A percentile compares a stretch with the other conserved stretches of the same genome.
These are phyloP conservation scores for Crithidia thermophila DNA, from an alignment of 208 protist genomes.

Conservation along the genomic window DNA sequence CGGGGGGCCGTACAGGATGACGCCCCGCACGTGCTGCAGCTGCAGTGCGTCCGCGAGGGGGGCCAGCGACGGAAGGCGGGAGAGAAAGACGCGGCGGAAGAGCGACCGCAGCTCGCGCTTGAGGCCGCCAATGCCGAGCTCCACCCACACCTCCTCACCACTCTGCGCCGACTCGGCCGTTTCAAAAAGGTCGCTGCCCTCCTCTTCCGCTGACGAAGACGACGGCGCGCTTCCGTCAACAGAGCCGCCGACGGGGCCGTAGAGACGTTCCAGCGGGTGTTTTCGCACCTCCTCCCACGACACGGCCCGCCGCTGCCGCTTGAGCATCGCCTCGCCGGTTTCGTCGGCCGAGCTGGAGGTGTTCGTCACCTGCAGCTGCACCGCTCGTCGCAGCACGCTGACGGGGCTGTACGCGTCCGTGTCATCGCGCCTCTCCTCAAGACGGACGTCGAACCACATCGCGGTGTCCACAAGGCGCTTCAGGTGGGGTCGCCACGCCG, in stretches of 20 bases:
- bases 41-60: constrained; percentile 82
- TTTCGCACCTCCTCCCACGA: constrained; percentile 25
- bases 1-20: constrained; percentile 99
- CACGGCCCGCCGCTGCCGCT: background rate
- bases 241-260: constrained; percentile 14
- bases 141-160: constrained; percentile 49
- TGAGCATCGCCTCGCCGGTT: background rate
- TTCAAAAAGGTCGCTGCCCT: constrained; percentile 13
- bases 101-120: constrained; percentile 95
- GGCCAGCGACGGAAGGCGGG: constrained; percentile 89
- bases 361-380: constrained; percentile 51
- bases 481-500: constrained; percentile 16
- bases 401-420: constrained; percentile 15
- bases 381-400: constrained; percentile 41
- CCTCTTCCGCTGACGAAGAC: background rate
- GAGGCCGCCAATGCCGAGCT: constrained; percentile 96
- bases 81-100: constrained; percentile 99
- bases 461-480: constrained; percentile 4
- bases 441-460: constrained; percentile 31
- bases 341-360: background rate
- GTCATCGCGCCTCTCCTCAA: constrained; percentile 19
- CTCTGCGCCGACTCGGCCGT: background rate
- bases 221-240: background rate
- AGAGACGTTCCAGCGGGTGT: constrained; percentile 64
- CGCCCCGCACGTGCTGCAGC: constrained; percentile 97